phyloP scores from a whole-genome alignment of 805 yeast genomes.

The Kluyveromyces starmeri region DNA sequence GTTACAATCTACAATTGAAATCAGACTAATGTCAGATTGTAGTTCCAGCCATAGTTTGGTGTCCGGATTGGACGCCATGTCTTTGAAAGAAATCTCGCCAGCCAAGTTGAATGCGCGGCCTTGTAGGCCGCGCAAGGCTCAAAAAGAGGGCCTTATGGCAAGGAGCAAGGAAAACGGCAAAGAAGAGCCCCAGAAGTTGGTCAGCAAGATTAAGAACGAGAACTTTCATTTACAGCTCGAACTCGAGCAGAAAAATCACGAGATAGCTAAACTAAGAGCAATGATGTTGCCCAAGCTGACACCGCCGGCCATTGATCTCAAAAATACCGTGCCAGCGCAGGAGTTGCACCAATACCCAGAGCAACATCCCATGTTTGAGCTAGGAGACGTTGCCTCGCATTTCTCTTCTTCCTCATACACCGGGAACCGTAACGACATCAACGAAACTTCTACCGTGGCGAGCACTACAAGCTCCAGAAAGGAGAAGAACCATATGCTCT shows the following conservation, averaged over 20 bases:
- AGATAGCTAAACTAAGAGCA: constrained; percentile 9
- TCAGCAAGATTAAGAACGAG: constrained; percentile 15
- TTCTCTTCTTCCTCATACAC: constrained; percentile 18
- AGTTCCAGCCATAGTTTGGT: background rate
- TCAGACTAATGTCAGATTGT: constrained; percentile 1
- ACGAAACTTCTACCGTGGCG: constrained; percentile 16
- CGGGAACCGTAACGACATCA: constrained; percentile 9
- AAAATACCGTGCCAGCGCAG: background rate
- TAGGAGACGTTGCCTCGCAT: constrained; percentile 11
- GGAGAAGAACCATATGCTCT: constrained; percentile 12
- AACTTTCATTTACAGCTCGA: constrained; percentile 19
- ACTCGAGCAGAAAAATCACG: constrained; percentile 16
- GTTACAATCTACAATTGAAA: too few species aligned
- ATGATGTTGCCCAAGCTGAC: constrained; percentile 5
- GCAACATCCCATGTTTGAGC: background rate
- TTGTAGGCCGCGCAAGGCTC: background rate
- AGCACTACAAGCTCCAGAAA: constrained; percentile 14
- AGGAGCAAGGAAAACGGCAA: too few species aligned
- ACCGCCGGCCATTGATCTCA: constrained; percentile 4
- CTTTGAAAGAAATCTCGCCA: background rate
- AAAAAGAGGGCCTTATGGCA: too few species aligned
- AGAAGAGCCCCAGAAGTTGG: background rate
- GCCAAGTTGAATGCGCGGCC: background rate
- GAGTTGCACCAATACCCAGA: background rate
- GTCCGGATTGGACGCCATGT: constrained; percentile 1